A percentile compares a stretch with the other conserved stretches of the same genome.
These are phyloP conservation scores for Fusarium solani-melongenae DNA, from an alignment of 2,329 filamentous ascomycete species.

Conservation along the genomic window DNA sequence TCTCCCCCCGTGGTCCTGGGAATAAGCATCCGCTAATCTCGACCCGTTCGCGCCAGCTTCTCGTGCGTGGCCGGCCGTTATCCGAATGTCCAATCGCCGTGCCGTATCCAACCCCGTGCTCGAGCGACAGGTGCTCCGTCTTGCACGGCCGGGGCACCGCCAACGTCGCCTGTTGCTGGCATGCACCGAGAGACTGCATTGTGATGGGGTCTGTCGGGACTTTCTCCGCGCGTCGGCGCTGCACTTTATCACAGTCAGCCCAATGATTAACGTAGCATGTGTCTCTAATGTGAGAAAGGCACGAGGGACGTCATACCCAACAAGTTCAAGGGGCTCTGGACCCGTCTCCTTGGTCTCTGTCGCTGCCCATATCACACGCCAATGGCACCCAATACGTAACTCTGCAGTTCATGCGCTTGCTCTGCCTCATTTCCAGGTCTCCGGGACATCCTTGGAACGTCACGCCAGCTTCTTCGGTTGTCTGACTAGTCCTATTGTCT, in stretches of 20 bases:
- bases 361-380: neutral
- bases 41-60: constrained; percentile 31
- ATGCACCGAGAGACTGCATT: constrained; percentile 16
- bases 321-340: neutral
- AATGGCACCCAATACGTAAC: neutral
- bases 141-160: constrained; percentile 18
- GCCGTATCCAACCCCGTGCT: constrained; percentile 46
- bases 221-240: constrained; percentile 14
- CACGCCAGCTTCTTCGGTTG: neutral
- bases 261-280: constrained; percentile 14
- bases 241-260: neutral
- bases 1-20: constrained; percentile 14
- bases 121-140: constrained; percentile 45
- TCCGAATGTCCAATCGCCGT: constrained; percentile 44
- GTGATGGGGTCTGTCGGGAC: constrained; percentile 19
- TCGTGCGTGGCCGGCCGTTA: constrained; percentile 15
- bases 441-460: neutral
- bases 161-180: constrained; percentile 16
- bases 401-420: neutral
- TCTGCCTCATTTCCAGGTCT: neutral
- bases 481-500: neutral
- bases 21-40: constrained; percentile 45
- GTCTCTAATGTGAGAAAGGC: constrained; percentile 27
- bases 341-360: neutral
- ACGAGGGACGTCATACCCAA: constrained; percentile 28